Percentiles rank a stretch among this genome's conserved stretches.
Evolutionary conservation across 1,139 yeast species (phyloP).

Genomic region (Sugiyamaella grinbergsii): DNA sequence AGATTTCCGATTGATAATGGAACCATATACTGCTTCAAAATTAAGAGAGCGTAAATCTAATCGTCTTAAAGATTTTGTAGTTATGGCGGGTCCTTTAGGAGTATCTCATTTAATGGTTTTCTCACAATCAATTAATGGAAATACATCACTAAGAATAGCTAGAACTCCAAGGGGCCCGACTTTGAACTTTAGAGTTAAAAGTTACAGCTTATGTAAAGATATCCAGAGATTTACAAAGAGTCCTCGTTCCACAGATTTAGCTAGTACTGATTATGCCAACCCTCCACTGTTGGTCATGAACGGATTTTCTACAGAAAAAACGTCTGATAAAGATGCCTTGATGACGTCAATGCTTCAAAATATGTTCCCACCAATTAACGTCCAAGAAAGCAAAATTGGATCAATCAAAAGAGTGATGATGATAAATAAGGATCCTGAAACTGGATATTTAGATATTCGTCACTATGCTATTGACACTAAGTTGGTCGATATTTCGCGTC

Average conservation of each 20-base stretch:
- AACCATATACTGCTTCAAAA: constrained; percentile 93
- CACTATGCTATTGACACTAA: constrained; percentile 91
- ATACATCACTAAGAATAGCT: constrained; percentile 78
- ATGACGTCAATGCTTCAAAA: constrained; percentile 90
- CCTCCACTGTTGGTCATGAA: constrained; percentile 94
- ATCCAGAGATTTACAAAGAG: constrained; percentile 66
- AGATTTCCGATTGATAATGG: constrained; percentile 89
- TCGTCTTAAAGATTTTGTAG: constrained; percentile 83
- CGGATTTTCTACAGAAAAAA: constrained; percentile 64
- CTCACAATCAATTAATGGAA: constrained; percentile 78
- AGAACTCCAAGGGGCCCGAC: constrained; percentile 96
- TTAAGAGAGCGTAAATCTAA: constrained; percentile 85
- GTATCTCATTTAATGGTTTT: constrained; percentile 86
- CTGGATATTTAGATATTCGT: constrained; percentile 77
- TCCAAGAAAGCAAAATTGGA: constrained; percentile 75
- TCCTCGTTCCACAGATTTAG: constrained; percentile 47
- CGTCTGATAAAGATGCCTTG: constrained; percentile 61
- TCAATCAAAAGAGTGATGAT: constrained; percentile 83
- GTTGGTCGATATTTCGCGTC: constrained; percentile 78
- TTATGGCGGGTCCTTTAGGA: constrained; percentile 97
- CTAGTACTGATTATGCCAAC: constrained; percentile 54
- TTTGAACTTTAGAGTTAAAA: constrained; percentile 72
- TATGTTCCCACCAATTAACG: constrained; percentile 89
- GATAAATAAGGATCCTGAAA: constrained; percentile 69
- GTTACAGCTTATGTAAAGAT: constrained; percentile 82